phyloP scores from a whole-genome alignment of 1,139 yeast genomes.

The Kurtzmaniella quercitrusa region DNA sequence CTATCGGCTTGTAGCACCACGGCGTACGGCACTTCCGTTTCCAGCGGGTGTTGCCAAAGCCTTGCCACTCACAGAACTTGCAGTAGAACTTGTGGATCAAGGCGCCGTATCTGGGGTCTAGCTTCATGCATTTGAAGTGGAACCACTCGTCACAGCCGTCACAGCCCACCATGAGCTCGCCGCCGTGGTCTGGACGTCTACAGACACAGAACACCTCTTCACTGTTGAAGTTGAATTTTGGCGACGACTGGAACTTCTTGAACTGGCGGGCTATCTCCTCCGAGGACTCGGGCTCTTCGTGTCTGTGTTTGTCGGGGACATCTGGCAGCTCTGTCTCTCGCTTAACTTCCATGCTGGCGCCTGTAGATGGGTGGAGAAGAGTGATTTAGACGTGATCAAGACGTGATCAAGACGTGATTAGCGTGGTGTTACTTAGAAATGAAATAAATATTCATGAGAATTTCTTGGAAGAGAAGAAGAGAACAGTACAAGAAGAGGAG shows the following conservation, averaged over 20 bases:
- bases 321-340: not conserved
- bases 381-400: too few relatives aligned
- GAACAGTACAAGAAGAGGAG: too few relatives aligned
- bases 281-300: slow-evolving; percentile 17
- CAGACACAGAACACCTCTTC: slow-evolving; percentile 79
- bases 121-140: slow-evolving; percentile 73
- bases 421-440: too few relatives aligned
- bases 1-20: slow-evolving; percentile 53
- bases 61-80: slow-evolving; percentile 62
- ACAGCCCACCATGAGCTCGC: slow-evolving; percentile 83
- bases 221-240: slow-evolving; percentile 43
- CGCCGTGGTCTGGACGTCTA: slow-evolving; percentile 72
- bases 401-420: too few relatives aligned
- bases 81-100: slow-evolving; percentile 69
- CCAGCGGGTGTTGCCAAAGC: slow-evolving; percentile 51
- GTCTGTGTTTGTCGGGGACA: not conserved
- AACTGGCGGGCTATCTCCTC: slow-evolving; percentile 45
- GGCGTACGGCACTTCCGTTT: slow-evolving; percentile 68
- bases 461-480: too few relatives aligned
- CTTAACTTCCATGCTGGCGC: not conserved
- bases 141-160: slow-evolving; percentile 97
- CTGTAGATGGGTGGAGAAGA: too few relatives aligned
- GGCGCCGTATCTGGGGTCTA: slow-evolving; percentile 49
- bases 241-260: slow-evolving; percentile 37
- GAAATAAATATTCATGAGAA: too few relatives aligned